phyloP scores from a whole-genome alignment of 495 filamentous ascomycete genomes.

The Amorphotheca resinae region DNA sequence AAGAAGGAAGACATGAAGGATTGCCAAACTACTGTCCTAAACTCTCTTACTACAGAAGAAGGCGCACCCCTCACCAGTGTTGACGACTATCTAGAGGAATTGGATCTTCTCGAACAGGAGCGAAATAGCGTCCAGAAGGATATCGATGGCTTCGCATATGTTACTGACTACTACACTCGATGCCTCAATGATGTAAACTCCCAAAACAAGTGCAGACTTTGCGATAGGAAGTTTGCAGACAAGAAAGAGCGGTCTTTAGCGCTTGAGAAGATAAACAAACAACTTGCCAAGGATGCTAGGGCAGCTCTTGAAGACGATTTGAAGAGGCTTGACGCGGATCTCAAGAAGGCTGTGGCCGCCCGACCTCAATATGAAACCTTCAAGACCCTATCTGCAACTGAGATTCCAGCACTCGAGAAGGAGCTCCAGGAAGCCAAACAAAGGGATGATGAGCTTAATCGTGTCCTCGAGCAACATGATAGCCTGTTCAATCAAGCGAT shows the following conservation, averaged over 20 bases:
- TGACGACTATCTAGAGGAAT: constrained; percentile 28
- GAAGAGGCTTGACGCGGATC: constrained; percentile 35
- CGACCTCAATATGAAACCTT: constrained; percentile 61
- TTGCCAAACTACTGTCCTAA: constrained; percentile 38
- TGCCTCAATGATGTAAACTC: constrained; percentile 46
- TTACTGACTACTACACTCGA: constrained; percentile 50
- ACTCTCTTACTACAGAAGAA: constrained; percentile 23
- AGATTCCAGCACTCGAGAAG: constrained; percentile 55
- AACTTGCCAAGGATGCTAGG: constrained; percentile 41
- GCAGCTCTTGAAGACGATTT: constrained; percentile 42
- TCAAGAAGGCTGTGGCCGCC: constrained; percentile 44
- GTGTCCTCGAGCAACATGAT: constrained; percentile 63
- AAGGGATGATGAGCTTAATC: constrained; percentile 47
- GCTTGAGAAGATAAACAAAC: constrained; percentile 45
- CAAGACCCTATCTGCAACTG: constrained; percentile 48
- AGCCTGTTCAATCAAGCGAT: constrained; percentile 48
- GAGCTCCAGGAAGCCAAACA: constrained; percentile 43
- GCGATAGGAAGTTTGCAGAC: constrained; percentile 48
- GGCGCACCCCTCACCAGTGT: constrained; percentile 19
- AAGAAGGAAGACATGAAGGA: constrained; percentile 50
- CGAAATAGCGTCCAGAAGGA: constrained; percentile 52
- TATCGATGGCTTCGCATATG: constrained; percentile 43
- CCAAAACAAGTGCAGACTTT: constrained; percentile 58
- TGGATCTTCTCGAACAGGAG: constrained; percentile 39
- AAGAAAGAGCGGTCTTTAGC: constrained; percentile 45